Percentiles rank a stretch among this genome's conserved stretches.
Conservation (phyloP, 2,329 filamentous ascomycete genomes). For the Cercospora sojina region DNA sequence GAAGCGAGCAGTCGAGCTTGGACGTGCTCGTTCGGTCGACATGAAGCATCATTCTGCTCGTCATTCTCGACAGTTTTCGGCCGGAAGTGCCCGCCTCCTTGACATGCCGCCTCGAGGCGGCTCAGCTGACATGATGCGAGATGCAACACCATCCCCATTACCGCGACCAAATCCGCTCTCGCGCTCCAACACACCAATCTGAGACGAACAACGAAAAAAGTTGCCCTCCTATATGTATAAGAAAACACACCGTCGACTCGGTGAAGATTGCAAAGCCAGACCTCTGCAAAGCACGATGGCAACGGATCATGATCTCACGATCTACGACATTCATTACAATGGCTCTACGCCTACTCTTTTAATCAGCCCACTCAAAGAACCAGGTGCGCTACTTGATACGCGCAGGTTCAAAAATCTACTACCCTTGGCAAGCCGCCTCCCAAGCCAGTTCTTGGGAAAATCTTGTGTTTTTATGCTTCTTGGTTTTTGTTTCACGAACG, state of each 20-base stretch:
- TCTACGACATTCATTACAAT: conserved; percentile 16
- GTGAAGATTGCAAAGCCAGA: conserved; percentile 6
- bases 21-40: conserved; percentile 51
- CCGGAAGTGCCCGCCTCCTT: conserved; percentile 72
- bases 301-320: conserved; percentile 15
- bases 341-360: background rate
- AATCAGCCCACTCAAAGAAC: background rate
- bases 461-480: background rate
- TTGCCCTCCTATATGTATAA: background rate
- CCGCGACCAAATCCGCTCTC: conserved; percentile 9
- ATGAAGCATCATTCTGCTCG: conserved; percentile 34
- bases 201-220: background rate
- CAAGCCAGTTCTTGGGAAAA: background rate
- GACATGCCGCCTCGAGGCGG: conserved; percentile 43
- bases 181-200: conserved; percentile 8
- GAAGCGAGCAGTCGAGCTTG: conserved; percentile 68
- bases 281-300: conserved; percentile 2
- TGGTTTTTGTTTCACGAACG: conserved; percentile 7
- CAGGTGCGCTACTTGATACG: background rate
- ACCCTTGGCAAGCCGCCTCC: background rate
- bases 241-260: background rate
- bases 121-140: conserved; percentile 15
- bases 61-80: conserved; percentile 71
- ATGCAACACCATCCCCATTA: conserved; percentile 11
- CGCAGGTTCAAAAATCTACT: background rate